Evolutionary conservation across 2,329 filamentous ascomycete species (phyloP).

Genomic region (Alternaria postmessia): DNA sequence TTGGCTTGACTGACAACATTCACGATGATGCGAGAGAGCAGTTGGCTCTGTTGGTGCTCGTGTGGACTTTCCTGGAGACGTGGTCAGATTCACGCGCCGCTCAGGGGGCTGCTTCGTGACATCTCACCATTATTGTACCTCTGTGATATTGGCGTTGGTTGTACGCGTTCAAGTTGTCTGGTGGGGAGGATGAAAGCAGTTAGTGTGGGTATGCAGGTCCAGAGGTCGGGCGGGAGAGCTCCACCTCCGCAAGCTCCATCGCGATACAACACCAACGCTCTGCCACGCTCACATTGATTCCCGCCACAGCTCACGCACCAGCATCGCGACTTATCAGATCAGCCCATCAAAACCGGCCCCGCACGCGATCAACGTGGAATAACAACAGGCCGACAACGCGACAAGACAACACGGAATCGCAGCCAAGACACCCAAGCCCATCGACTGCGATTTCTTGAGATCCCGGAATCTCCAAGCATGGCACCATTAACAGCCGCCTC

Average conservation of each 20-base stretch:
- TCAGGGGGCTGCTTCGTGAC: neutral
- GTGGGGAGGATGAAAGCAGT: constrained; percentile 39
- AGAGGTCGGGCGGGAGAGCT: constrained; percentile 22
- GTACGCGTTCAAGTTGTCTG: constrained; percentile 33
- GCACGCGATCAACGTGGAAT: neutral
- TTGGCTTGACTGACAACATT: constrained; percentile 79
- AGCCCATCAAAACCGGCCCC: neutral
- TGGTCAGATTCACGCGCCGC: constrained; percentile 21
- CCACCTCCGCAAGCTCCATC: constrained; percentile 32
- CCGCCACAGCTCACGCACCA: neutral
- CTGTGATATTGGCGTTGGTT: constrained; percentile 7
- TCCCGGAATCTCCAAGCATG: constrained; percentile 50
- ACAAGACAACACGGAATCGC: neutral
- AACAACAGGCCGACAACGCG: constrained; percentile 3
- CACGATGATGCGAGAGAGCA: constrained; percentile 93
- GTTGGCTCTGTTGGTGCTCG: constrained; percentile 93
- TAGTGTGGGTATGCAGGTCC: constrained; percentile 25
- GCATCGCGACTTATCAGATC: neutral
- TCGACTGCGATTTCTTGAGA: neutral
- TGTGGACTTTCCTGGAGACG: constrained; percentile 82
- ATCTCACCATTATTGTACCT: constrained; percentile 38
- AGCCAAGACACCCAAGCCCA: neutral
- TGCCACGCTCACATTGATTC: neutral
- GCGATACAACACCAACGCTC: constrained; percentile 10
- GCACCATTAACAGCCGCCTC: constrained; percentile 72